Evolutionary conservation across 164 flowering plant species (phyloP).

Genomic region (Sextonia rubra): DNA sequence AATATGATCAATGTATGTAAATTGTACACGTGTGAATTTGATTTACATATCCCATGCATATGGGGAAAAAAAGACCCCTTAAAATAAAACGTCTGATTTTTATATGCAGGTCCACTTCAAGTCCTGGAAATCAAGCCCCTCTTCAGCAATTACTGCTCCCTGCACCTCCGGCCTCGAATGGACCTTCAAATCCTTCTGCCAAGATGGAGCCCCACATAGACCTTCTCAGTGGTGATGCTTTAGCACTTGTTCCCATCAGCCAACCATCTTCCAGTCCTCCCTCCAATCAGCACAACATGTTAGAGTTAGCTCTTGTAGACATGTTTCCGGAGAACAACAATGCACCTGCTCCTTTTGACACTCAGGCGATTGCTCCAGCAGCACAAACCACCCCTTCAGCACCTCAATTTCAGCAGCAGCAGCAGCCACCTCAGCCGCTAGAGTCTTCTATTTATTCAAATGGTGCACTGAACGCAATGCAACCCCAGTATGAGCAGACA

Average conservation of each 20-base stretch:
- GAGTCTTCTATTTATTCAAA: conserved; percentile 41
- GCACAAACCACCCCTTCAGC: conserved; percentile 33
- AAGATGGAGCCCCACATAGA: conserved; percentile 57
- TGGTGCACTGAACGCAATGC: conserved; percentile 44
- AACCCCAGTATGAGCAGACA: conserved; percentile 46
- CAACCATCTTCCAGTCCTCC: conserved; percentile 42
- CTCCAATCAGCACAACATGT: conserved; percentile 50
- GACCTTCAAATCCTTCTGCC: conserved; percentile 21
- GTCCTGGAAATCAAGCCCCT: conserved; percentile 24
- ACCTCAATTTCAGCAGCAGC: conserved; percentile 43
- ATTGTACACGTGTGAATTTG: too few species aligned
- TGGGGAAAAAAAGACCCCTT: not conserved
- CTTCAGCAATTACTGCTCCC: conserved; percentile 29
- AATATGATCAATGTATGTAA: too few species aligned
- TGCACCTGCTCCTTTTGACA: conserved; percentile 23
- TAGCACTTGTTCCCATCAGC: conserved; percentile 81
- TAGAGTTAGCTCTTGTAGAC: conserved; percentile 55
- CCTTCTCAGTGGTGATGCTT: conserved; percentile 87
- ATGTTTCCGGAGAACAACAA: conserved; percentile 43
- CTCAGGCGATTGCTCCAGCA: conserved; percentile 29
- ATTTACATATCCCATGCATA: too few species aligned
- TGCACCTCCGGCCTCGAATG: conserved; percentile 23
- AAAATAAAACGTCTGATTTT: conserved; percentile 1
- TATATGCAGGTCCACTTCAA: conserved; percentile 30
- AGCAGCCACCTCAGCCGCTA: conserved; percentile 39